phyloP scores from a whole-genome alignment of 345 rosid species.

The Salix koriyanagi region DNA sequence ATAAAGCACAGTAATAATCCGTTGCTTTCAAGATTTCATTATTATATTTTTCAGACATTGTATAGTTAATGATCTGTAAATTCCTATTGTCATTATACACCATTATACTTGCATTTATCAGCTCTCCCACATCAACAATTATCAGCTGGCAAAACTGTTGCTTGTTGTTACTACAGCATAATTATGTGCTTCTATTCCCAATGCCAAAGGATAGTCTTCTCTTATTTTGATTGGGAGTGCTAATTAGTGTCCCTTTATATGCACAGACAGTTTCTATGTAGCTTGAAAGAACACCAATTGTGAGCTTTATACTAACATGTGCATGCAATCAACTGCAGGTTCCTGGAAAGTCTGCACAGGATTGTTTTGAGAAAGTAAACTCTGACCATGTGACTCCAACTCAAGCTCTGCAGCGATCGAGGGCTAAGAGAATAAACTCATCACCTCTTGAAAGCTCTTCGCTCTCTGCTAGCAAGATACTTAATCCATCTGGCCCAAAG shows the following conservation, averaged over 20 bases:
- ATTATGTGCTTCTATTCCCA: background rate
- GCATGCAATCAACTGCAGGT: slow-evolving; percentile 41
- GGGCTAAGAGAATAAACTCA: slow-evolving; percentile 32
- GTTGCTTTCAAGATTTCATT: background rate
- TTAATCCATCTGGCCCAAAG: slow-evolving; percentile 36
- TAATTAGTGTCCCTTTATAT: background rate
- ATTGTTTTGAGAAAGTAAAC: slow-evolving; percentile 72
- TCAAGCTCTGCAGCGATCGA: slow-evolving; percentile 51
- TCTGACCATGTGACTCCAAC: slow-evolving; percentile 55
- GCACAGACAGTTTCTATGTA: background rate
- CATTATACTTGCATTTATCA: background rate
- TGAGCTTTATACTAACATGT: background rate
- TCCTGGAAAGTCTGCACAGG: slow-evolving; percentile 77
- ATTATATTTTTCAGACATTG: background rate
- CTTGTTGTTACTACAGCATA: background rate
- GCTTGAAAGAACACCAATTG: background rate
- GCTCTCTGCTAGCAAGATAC: slow-evolving; percentile 69
- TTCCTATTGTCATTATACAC: background rate
- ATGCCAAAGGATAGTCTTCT: background rate
- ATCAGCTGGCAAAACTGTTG: background rate
- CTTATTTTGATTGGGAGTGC: background rate
- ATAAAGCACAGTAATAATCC: background rate
- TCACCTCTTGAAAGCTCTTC: slow-evolving; percentile 45
- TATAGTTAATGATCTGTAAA: background rate
- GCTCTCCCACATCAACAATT: background rate